Evolutionary conservation across 345 rosid species (phyloP), one percentile per base, ranked within the genome.

Genomic region (Triadica sebifera): DNA sequence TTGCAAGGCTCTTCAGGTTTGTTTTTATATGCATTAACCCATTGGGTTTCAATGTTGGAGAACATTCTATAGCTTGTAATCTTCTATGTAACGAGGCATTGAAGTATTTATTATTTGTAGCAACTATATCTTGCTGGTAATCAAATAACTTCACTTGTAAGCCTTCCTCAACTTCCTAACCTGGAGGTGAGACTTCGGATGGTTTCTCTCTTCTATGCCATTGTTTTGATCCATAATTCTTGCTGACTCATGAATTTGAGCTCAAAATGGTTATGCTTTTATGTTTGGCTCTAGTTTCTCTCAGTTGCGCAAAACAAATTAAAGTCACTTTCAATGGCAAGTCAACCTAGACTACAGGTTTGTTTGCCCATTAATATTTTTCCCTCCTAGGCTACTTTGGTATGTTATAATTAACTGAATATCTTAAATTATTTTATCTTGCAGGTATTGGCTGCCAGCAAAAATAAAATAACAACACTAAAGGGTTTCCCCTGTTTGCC

Each of bases 51-150:
- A 51, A 59, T n/a, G 53, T 38, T 62, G 65, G 56, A 57, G 63
- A 74, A 16, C 59, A 17, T 47, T 41, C 22, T 71, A 41, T 53
- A 62, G 70, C 52, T 22, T 69, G 41, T 59, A 43, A 65, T 74
- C 50, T 59, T 63, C 6, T 53, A 52, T 73, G 29, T 24, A 70
- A 47, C 56, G 67, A 67, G 74, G 50, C 76, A 73, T 59, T 80
- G 68, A 83, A 65, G 41, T 74, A 45, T 84, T 20, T 76, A 41
- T 82, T 62, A 61, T 77, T 74, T 76, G 79, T 85, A 94, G 98
- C 98, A 94, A 94, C 84, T 94, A 11, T 94, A 94, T 85, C 97
- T 94, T 78, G 98, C 98, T 79, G 98, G 98, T 70, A 94, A 94
- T 75, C 98, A 94, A 86, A 92, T 94, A 74, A 91, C 91, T 16